Evolutionary conservation across 2,329 filamentous ascomycete species (phyloP).

Genomic region (Chaetomiaceae sp.): DNA sequence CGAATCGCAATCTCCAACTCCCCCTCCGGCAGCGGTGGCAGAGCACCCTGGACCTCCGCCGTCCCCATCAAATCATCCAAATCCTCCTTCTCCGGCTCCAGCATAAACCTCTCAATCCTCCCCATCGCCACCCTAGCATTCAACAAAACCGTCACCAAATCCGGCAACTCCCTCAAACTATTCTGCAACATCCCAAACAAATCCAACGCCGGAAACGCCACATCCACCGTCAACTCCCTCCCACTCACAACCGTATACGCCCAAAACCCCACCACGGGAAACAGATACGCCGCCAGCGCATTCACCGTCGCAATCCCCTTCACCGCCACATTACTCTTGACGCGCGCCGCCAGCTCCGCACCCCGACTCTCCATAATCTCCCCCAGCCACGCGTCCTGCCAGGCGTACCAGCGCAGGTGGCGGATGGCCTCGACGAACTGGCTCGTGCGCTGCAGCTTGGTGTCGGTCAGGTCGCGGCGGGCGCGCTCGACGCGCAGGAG

Average conservation of each 20-base stretch:
- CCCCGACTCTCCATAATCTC: constrained; percentile 64
- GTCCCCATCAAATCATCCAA: constrained; percentile 32
- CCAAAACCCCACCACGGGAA: constrained; percentile 76
- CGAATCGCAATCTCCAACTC: constrained; percentile 48
- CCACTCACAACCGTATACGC: constrained; percentile 71
- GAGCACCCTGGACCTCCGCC: not conserved
- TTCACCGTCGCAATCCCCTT: constrained; percentile 65
- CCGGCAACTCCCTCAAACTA: constrained; percentile 69
- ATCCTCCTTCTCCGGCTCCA: constrained; percentile 70
- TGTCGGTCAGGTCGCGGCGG: constrained; percentile 69
- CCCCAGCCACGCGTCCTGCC: constrained; percentile 70
- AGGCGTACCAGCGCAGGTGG: constrained; percentile 76
- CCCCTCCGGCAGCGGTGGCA: constrained; percentile 19
- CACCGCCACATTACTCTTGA: constrained; percentile 59
- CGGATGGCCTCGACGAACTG: constrained; percentile 85
- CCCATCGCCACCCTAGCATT: constrained; percentile 79
- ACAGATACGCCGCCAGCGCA: constrained; percentile 64
- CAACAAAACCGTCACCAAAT: constrained; percentile 68
- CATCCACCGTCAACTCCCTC: constrained; percentile 65
- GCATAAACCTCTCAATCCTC: constrained; percentile 82
- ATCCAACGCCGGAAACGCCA: constrained; percentile 82
- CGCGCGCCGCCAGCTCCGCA: constrained; percentile 59
- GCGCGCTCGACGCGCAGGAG: constrained; percentile 65
- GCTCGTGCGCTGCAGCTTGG: constrained; percentile 71
- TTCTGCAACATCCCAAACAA: constrained; percentile 72